Base-by-base conservation (phyloP, 352 stramenopile genomes). In the Phytophthora litchii region DNA sequence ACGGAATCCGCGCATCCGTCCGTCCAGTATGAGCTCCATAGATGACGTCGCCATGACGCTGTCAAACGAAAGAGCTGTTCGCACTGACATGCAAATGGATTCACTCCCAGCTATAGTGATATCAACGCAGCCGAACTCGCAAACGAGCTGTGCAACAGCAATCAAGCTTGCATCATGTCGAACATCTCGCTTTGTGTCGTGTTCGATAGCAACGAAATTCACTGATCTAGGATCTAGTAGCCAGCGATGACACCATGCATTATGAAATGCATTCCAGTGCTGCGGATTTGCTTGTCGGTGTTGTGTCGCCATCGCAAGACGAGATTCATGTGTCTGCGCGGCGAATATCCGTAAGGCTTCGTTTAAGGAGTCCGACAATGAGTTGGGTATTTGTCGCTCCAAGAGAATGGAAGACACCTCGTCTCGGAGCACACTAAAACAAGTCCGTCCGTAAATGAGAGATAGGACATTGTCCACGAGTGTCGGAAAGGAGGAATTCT, bases 381-480 rank as follows among this genome's bases (percentile, higher is more conserved):
- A 45, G 7, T 20, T 34, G 4, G 50, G 13, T 2, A 44, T 55
- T n/a, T 56, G 25, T 10, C 17, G 43, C 23, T 37, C 35, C 9
- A 61, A 16, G 12, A 67, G 42, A 14, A 68, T 17, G 3, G 37
- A 17, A 11, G 37, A 65, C 1, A 65, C 19, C 5, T 52, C 43
- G 1, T n/a, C 14, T 20, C 62, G 58, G 27, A 70, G 14, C 13
- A 20, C 11, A 34, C 38, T 7, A 17, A 73, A 61, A 10, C 17
- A 36, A 9, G 16, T 20, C 16, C 67, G 45, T 17, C 63, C 27
- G 20, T 70, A 76, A 7, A 58, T 46, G 1, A 67, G 16, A 3
- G 67, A 62, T 23, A 76, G 38, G 20, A 70, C 51, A 3, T 72
- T 63, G 20, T 76, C 67, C 31, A 72, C 67, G 12, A 76, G 50